Conservation (phyloP, 495 filamentous ascomycete genomes). For the Cudoniella acicularis region DNA sequence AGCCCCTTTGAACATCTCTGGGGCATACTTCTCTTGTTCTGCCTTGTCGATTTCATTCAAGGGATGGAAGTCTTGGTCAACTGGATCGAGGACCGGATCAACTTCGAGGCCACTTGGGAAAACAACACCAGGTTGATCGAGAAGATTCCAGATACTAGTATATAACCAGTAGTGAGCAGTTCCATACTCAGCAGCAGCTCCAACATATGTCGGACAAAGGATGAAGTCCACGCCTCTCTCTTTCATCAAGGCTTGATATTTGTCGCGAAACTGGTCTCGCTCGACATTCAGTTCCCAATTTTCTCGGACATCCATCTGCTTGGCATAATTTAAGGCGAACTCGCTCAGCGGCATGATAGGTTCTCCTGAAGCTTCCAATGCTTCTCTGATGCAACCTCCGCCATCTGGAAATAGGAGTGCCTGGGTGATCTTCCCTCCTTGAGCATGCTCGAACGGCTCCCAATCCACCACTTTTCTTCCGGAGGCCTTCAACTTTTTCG, state of each 20-base stretch:
- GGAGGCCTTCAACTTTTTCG: slow-evolving; percentile 7
- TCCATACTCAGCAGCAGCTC: slow-evolving; percentile 1
- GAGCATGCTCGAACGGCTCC: slow-evolving; percentile 28
- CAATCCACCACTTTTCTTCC: slow-evolving; percentile 15
- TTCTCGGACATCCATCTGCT: slow-evolving; percentile 23
- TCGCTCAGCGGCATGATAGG: slow-evolving; percentile 2
- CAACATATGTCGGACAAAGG: slow-evolving; percentile 12
- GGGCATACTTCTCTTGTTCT: slow-evolving; percentile 1
- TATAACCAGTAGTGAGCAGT: slow-evolving; percentile 5
- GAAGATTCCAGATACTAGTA: slow-evolving; percentile 12
- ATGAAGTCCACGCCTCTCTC: slow-evolving; percentile 10
- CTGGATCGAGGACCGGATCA: neutral
- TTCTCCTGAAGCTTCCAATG: slow-evolving; percentile 46
- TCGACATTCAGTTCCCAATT: slow-evolving; percentile 44
- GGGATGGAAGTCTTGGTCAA: neutral
- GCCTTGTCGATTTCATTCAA: slow-evolving; percentile 3
- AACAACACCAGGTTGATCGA: slow-evolving; percentile 11
- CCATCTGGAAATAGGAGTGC: slow-evolving; percentile 52
- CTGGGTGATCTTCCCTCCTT: slow-evolving; percentile 23
- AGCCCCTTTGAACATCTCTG: neutral
- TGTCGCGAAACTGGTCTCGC: slow-evolving; percentile 6
- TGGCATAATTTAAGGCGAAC: neutral
- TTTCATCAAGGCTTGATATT: slow-evolving; percentile 27
- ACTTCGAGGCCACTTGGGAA: slow-evolving; percentile 7
- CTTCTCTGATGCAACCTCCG: slow-evolving; percentile 43